Conservation (phyloP, 108 stramenopile genomes). For the Pseudonitzschia multistriata region DNA sequence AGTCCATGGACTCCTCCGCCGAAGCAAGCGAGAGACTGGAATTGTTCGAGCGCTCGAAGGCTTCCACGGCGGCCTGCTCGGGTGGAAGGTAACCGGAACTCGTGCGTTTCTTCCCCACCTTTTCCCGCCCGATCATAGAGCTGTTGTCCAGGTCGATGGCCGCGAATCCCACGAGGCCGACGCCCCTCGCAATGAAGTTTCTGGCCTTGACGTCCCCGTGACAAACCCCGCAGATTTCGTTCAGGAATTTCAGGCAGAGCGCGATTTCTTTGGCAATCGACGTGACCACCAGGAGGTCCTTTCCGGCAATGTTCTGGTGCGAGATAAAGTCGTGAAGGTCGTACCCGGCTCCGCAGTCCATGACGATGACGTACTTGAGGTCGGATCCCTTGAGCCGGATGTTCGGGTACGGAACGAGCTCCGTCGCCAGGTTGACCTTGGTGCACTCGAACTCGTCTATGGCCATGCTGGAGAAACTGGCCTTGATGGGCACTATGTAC, state of each 20-base stretch:
- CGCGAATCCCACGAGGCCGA: constrained; percentile 10
- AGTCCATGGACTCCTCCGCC: neutral
- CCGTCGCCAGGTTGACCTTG: neutral
- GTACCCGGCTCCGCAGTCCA: constrained; percentile 23
- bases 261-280: constrained; percentile 19
- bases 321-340: constrained; percentile 21
- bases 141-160: constrained; percentile 25
- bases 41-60: constrained; percentile 2
- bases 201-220: constrained; percentile 29
- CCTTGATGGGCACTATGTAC: constrained; percentile 14
- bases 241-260: constrained; percentile 22
- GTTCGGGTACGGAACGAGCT: constrained; percentile 12
- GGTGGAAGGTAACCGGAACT: constrained; percentile 26
- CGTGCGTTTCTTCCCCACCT: constrained; percentile 12
- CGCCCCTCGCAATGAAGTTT: constrained; percentile 16
- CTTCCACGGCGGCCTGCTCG: constrained; percentile 25
- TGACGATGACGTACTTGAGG: constrained; percentile 22
- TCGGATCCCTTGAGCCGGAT: constrained; percentile 11
- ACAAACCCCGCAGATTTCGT: constrained; percentile 17
- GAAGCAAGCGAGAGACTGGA: neutral
- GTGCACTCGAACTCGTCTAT: constrained; percentile 6
- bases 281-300: constrained; percentile 13
- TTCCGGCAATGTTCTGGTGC: constrained; percentile 27
- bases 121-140: constrained; percentile 12
- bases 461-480: constrained; percentile 1